Percentiles rank a stretch among this genome's conserved stretches.
phyloP scores from a whole-genome alignment of 805 yeast genomes.

The Dipodascus geniculatus region DNA sequence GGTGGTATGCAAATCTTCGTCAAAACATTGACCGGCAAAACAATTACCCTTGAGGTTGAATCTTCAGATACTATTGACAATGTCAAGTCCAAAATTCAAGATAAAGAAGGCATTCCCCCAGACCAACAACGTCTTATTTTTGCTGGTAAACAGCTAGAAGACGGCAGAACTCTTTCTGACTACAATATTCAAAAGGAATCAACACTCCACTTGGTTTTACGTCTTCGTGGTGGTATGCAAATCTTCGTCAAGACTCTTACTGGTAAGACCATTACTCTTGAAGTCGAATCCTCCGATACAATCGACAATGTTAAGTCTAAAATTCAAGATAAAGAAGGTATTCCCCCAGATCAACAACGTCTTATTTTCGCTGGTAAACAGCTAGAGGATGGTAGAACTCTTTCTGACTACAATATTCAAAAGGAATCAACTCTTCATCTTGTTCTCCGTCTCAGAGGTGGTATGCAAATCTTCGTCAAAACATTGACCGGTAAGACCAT shows the following conservation, averaged over 20 bases:
- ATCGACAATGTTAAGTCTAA: conserved; percentile 89
- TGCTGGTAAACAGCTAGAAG: conserved; percentile 95
- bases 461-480: conserved; percentile 71
- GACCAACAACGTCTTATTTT: conserved; percentile 92
- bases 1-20: conserved; percentile 93
- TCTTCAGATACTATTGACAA: conserved; percentile 93
- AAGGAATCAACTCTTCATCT: conserved; percentile 82
- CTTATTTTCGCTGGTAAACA: conserved; percentile 93
- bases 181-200: conserved; percentile 95
- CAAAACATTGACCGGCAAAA: conserved; percentile 82
- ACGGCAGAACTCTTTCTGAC: conserved; percentile 88
- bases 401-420: conserved; percentile 90
- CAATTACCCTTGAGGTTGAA: conserved; percentile 82
- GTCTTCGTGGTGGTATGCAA: conserved; percentile 82
- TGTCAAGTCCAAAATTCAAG: conserved; percentile 91
- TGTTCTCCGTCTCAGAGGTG: conserved; percentile 82
- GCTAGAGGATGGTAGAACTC: conserved; percentile 87
- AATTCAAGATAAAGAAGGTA: conserved; percentile 94
- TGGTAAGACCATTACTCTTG: conserved; percentile 81
- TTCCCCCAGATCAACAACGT: conserved; percentile 95
- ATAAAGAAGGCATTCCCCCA: conserved; percentile 94
- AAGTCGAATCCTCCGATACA: conserved; percentile 89
- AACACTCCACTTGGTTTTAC: conserved; percentile 68
- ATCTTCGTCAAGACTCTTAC: conserved; percentile 78
- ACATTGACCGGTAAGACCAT: conserved; percentile 85